phyloP scores from a whole-genome alignment of 2,329 filamentous ascomycete species.

The Sarocladium brachiariae region DNA sequence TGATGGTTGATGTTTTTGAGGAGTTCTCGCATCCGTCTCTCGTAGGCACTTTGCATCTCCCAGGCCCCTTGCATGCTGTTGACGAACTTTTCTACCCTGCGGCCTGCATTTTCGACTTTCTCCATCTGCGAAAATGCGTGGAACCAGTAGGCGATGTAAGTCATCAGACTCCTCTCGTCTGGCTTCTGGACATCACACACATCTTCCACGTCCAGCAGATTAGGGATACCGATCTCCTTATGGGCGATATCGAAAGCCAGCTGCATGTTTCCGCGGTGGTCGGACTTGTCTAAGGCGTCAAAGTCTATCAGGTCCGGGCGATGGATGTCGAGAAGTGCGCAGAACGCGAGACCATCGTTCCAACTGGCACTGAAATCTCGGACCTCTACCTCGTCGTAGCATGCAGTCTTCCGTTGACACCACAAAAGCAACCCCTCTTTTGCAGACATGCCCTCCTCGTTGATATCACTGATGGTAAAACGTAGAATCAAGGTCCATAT shows the following conservation, averaged over 20 bases:
- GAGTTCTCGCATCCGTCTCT: slow-evolving; percentile 80
- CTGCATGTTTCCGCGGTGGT: slow-evolving; percentile 96
- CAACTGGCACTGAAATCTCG: slow-evolving; percentile 92
- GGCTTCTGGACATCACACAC: slow-evolving; percentile 95
- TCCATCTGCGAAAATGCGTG: slow-evolving; percentile 99
- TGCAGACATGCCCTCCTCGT: slow-evolving; percentile 93
- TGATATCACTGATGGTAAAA: slow-evolving; percentile 98
- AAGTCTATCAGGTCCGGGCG: slow-evolving; percentile 96
- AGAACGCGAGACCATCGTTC: slow-evolving; percentile 97
- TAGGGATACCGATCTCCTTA: slow-evolving; percentile 94
- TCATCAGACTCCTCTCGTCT: slow-evolving; percentile 96
- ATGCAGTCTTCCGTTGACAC: slow-evolving; percentile 98
- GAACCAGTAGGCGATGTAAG: slow-evolving; percentile 99
- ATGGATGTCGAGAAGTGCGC: slow-evolving; percentile 92
- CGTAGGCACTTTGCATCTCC: slow-evolving; percentile 98
- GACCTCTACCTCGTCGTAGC: slow-evolving; percentile 95
- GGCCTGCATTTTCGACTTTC: slow-evolving; percentile 92
- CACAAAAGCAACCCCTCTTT: slow-evolving; percentile 92
- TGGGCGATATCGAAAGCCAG: slow-evolving; percentile 93
- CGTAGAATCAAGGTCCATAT: slow-evolving; percentile 98
- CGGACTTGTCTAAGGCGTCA: slow-evolving; percentile 85
- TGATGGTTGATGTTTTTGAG: slow-evolving; percentile 69
- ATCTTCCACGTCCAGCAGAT: slow-evolving; percentile 93
- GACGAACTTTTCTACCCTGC: slow-evolving; percentile 96
- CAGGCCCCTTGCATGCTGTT: slow-evolving; percentile 98